Evolutionary conservation across 2,329 filamentous ascomycete genomes (phyloP).

Genomic region (Sclerotiophoma versabilis): DNA sequence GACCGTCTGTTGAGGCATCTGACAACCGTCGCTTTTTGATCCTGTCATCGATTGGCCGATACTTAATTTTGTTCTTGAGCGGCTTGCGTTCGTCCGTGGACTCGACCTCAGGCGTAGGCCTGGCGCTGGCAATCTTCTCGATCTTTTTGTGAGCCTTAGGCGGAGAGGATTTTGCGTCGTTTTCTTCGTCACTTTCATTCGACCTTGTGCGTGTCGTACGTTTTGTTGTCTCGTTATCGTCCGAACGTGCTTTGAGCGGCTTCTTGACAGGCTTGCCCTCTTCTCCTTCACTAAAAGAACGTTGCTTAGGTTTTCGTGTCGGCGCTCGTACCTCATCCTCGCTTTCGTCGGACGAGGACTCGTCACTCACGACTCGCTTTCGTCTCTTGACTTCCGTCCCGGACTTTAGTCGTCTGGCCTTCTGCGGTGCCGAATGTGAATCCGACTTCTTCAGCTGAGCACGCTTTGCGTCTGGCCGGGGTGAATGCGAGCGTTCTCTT

Average conservation of each 20-base stretch:
- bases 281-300: conserved; percentile 46
- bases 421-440: conserved; percentile 34
- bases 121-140: conserved; percentile 34
- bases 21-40: conserved; percentile 42
- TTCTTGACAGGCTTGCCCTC: conserved; percentile 45
- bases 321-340: conserved; percentile 49
- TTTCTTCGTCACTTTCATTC: conserved; percentile 42
- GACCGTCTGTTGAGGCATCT: conserved; percentile 41
- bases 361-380: conserved; percentile 44
- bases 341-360: conserved; percentile 45
- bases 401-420: conserved; percentile 45
- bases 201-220: conserved; percentile 31
- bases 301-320: conserved; percentile 42
- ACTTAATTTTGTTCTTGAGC: conserved; percentile 42
- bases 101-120: conserved; percentile 44
- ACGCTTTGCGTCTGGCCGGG: conserved; percentile 40
- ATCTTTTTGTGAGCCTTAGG: conserved; percentile 39
- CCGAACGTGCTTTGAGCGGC: conserved; percentile 37
- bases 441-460: conserved; percentile 32
- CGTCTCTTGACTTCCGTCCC: conserved; percentile 43
- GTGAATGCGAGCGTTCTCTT: conserved; percentile 46
- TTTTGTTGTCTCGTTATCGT: conserved; percentile 41
- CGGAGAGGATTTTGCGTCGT: conserved; percentile 30
- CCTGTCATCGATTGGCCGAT: conserved; percentile 43
- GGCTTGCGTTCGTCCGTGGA: conserved; percentile 46